These are phyloP conservation scores for peach (Prunus persica) DNA, from an alignment of 306 rosid species.

Conservation along the genomic window DNA sequence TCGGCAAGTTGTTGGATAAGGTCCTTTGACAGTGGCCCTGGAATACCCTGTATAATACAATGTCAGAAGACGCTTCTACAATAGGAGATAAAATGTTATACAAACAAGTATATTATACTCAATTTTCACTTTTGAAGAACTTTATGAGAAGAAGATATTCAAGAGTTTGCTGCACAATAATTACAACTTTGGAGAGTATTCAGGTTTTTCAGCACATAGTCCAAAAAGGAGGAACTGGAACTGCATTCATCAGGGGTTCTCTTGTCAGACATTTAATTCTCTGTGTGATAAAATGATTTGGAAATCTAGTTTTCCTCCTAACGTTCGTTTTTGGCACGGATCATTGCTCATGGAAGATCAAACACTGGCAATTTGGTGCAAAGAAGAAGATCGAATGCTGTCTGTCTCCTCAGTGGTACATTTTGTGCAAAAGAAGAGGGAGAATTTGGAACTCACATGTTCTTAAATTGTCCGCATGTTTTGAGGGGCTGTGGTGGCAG, in stretches of 20 bases:
- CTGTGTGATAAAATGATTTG: neutral
- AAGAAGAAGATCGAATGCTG: no score
- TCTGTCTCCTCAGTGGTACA: no score
- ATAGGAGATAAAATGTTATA: neutral
- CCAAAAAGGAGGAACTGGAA: neutral
- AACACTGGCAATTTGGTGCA: no score
- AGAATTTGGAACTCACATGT: no score
- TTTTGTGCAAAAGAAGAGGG: no score
- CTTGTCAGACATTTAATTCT: neutral
- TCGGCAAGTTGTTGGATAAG: slow-evolving; percentile 25
- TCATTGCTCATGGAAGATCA: no score
- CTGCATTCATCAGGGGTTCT: neutral
- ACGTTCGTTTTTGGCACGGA: no score
- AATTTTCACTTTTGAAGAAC: neutral
- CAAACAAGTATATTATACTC: neutral
- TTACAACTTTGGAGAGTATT: neutral
- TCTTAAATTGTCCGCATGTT: no score
- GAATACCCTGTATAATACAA: slow-evolving; percentile 36
- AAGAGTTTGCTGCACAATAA: no score
- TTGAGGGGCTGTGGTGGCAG: no score
- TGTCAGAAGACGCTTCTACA: slow-evolving; percentile 18
- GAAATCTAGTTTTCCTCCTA: neutral
- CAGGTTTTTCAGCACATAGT: neutral
- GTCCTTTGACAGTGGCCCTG: slow-evolving; percentile 26
- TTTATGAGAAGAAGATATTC: neutral